Conservation (phyloP, 1,139 yeast species). For the Diutina sp. region DNA sequence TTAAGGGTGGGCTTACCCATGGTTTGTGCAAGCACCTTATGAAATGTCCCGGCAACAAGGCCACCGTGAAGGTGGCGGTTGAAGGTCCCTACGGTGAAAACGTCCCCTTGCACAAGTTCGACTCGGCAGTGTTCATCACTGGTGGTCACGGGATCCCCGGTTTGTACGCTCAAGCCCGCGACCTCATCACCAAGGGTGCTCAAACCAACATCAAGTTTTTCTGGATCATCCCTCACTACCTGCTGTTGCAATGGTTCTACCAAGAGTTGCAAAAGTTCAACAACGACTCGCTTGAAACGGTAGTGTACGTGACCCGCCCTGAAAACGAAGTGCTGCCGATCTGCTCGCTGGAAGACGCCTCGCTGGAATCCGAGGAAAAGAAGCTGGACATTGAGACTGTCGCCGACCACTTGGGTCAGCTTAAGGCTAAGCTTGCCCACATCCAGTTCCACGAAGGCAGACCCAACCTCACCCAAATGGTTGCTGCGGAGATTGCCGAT, state of each 20-base stretch:
- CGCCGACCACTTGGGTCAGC: neutral
- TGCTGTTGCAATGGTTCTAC: constrained; percentile 35
- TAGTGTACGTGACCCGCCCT: constrained; percentile 34
- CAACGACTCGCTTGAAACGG: constrained; percentile 17
- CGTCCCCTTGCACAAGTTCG: constrained; percentile 31
- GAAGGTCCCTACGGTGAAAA: constrained; percentile 51
- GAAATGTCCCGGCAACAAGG: constrained; percentile 31
- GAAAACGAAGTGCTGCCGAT: constrained; percentile 2
- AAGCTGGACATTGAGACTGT: constrained; percentile 1
- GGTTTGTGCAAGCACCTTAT: constrained; percentile 24
- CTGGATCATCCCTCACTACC: constrained; percentile 40
- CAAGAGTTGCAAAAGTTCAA: constrained; percentile 30
- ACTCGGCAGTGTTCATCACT: constrained; percentile 40
- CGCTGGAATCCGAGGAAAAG: constrained; percentile 2
- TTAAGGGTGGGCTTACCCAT: constrained; percentile 26
- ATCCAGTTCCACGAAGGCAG: constrained; percentile 6
- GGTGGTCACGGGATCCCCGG: constrained; percentile 10
- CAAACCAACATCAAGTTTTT: constrained; percentile 17
- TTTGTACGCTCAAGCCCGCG: constrained; percentile 6
- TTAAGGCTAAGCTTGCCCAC: constrained; percentile 4
- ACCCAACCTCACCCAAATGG: constrained; percentile 5
- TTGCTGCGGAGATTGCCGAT: constrained; percentile 4
- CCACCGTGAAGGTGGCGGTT: constrained; percentile 25
- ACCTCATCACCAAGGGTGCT: constrained; percentile 4
- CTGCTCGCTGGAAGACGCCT: neutral